Conservation (phyloP, 2,329 filamentous ascomycete genomes). For the Acephala macrosclerotiorum region DNA sequence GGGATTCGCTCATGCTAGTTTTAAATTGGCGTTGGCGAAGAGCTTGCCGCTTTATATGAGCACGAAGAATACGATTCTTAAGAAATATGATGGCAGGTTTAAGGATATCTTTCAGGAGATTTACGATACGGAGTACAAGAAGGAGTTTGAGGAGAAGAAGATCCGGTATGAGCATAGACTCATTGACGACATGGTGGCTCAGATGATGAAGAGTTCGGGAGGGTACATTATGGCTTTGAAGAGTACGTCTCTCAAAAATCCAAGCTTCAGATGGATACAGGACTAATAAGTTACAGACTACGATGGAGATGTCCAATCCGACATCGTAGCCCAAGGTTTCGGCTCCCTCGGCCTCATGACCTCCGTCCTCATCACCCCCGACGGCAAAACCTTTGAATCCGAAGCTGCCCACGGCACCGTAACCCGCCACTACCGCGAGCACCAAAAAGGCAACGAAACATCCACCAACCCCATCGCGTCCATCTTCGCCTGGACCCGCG, state of each 20-base stretch:
- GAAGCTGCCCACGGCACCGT: slow-evolving; percentile 98
- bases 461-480: slow-evolving; percentile 98
- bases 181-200: slow-evolving; percentile 99
- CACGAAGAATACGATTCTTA: slow-evolving; percentile 99
- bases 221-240: slow-evolving; percentile 98
- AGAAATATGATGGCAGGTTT: slow-evolving; percentile 98
- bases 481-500: slow-evolving; percentile 99
- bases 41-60: slow-evolving; percentile 97
- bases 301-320: slow-evolving; percentile 98
- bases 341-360: slow-evolving; percentile 99
- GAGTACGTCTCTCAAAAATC: slow-evolving; percentile 70
- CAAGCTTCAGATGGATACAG: not conserved
- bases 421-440: slow-evolving; percentile 97
- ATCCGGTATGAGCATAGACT: slow-evolving; percentile 99
- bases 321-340: slow-evolving; percentile 98
- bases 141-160: slow-evolving; percentile 85
- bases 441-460: slow-evolving; percentile 97
- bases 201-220: slow-evolving; percentile 99
- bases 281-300: slow-evolving; percentile 71
- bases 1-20: slow-evolving; percentile 94
- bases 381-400: slow-evolving; percentile 96
- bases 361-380: slow-evolving; percentile 93
- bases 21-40: slow-evolving; percentile 93
- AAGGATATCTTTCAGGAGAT: slow-evolving; percentile 99
- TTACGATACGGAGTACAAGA: slow-evolving; percentile 87